Evolutionary conservation across 2,329 filamentous ascomycete species (phyloP), one percentile per base, ranked within the genome.

Genomic region (Cladophialophora yegresii): DNA sequence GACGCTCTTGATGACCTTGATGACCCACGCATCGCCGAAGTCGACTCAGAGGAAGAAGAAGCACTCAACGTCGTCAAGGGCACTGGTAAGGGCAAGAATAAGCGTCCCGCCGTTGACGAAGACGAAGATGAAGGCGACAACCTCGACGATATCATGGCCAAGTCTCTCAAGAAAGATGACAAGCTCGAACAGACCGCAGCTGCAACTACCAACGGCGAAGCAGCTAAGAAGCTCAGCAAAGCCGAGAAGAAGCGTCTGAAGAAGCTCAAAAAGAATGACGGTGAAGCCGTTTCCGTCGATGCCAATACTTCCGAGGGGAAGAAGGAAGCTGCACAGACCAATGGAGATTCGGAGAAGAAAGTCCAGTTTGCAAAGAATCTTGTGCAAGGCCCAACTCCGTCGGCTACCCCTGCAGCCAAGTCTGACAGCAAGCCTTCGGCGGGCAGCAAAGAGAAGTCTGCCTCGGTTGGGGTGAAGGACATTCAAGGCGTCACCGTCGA

Each of bases 361-460:
- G 95, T 99, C 67, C 92, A 96, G 79, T 99, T 99, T 77, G 93
- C 95, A 76, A 97, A 98, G 86, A 93, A 98, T 79, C 91, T 99
- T 68, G 95, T 98, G 84, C 92, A 96, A 80, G 95, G 95, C 65
- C 95, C 95, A 69, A 96, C 92, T 50, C 87, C 88, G 70, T 88
- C 90, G 63, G 81, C 85, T 69, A 78, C 81, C 67, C 43, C 72
- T 54, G 70, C 75, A 59, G 62, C 71, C 40, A 79, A 79, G 33
- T n/a, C 57, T 1, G 57, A 51, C 28, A 53, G 57, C 62, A 74
- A 76, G 68, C 9, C 47, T 50, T 77, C 82, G 74, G 68, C 75
- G 22, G 73, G 75, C 47, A 75, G 79, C 72, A 84, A 83, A 74
- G 75, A 77, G 63, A 77, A 80, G 73, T 72, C 83, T 73, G 82